Evolutionary conservation across 2,329 filamentous ascomycete genomes (phyloP), one percentile per base, ranked within the genome.

Genomic region (Neofusicoccum ribis): DNA sequence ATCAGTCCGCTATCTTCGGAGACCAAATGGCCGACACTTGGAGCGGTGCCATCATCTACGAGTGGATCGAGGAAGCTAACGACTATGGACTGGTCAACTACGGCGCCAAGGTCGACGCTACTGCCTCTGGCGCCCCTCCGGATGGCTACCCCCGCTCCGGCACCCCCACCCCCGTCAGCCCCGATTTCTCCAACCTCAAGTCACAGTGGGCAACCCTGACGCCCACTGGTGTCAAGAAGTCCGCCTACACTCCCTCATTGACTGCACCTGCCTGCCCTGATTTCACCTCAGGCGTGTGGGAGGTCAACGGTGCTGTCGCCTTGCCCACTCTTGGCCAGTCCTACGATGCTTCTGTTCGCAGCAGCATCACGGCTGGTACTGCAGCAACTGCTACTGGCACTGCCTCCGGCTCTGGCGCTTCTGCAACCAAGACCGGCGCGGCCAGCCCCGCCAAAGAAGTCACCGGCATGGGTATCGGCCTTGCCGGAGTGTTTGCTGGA

Each of bases 11-110:
- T 58, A 91, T 96, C 70, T 90, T 95, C 71, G 89, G 91, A 49
- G 70, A 83, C 0, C 78, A 91, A 2, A 96, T 96, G 92, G 79
- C 84, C 5, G 81, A 83, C 79, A 87, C 82, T 34, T 89, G 86
- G 84, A 93, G 90, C 60, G 92, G 92, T 63, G 84, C 91, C 62
- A 93, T 96, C 68, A 84, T 96, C 69, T 96, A 96, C 78, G 92
- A 96, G 75, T 96, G 92, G 56, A 60, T 60, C 5, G 56, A 60
- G 43, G 56, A 60, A n/a, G 39, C 85, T 59, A 96, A 96, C 77
- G 78, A 91, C 72, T 96, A 96, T 76, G 92, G 92, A 44, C 82
- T 96, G 41, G 85, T 96, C 70, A 88, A 84, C 20, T 96, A 96
- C 74, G 91, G 90, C 0, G 80, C 85, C 3, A 77, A 81, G n/a